Conservation (phyloP, 2,329 filamentous ascomycete species). For the Septoria petroselini region DNA sequence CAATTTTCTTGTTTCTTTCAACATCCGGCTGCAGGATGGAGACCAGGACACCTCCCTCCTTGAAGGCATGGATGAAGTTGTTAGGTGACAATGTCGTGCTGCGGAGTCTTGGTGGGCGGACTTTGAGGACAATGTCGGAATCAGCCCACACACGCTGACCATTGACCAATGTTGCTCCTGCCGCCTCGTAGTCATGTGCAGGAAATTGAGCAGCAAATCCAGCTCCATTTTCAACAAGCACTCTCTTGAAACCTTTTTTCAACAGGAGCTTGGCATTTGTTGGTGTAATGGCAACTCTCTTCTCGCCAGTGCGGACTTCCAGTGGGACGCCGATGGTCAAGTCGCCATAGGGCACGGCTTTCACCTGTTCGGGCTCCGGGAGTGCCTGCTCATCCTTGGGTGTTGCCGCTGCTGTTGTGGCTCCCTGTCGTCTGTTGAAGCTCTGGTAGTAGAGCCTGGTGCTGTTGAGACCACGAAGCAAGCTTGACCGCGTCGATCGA, state of each 20-base stretch:
- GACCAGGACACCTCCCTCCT: slow-evolving; percentile 69
- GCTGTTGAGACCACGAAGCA: slow-evolving; percentile 17
- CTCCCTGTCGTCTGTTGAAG: slow-evolving; percentile 23
- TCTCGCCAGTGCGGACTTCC: slow-evolving; percentile 75
- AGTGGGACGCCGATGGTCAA: slow-evolving; percentile 75
- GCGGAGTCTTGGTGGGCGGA: slow-evolving; percentile 66
- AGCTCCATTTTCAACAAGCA: slow-evolving; percentile 78
- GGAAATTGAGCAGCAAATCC: slow-evolving; percentile 72
- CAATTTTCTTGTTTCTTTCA: slow-evolving; percentile 70
- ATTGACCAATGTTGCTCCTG: slow-evolving; percentile 74
- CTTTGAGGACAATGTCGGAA: slow-evolving; percentile 79
- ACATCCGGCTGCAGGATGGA: slow-evolving; percentile 71
- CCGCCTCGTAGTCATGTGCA: slow-evolving; percentile 71
- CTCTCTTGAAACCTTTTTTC: slow-evolving; percentile 77
- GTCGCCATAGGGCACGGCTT: slow-evolving; percentile 59
- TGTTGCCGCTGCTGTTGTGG: slow-evolving; percentile 19
- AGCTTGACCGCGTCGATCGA: slow-evolving; percentile 9
- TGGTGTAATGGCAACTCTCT: slow-evolving; percentile 79
- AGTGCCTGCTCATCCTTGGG: slow-evolving; percentile 13
- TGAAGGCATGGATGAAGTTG: slow-evolving; percentile 66
- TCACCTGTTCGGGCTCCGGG: slow-evolving; percentile 23
- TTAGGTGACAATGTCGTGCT: slow-evolving; percentile 43
- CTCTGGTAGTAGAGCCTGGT: slow-evolving; percentile 25
- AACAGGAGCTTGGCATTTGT: slow-evolving; percentile 76
- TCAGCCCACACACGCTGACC: slow-evolving; percentile 66